Evolutionary conservation across 306 rosid species (phyloP), one percentile per base, ranked within the genome.

Genomic region (Oemleria cerasiformis): DNA sequence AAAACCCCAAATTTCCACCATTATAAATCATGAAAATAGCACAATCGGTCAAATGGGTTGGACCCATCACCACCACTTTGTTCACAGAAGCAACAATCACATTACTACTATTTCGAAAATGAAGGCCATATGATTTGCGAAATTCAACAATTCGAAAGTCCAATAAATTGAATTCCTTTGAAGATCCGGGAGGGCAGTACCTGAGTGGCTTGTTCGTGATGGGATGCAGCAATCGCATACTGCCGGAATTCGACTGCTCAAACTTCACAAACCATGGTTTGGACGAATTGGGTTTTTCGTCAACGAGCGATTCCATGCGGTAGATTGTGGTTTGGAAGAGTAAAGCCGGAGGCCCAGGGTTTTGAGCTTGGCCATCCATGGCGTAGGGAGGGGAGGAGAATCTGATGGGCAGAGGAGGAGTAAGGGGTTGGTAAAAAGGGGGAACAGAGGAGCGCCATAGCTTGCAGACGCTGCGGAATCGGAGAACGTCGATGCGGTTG

Each of bases 381-480:
- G 50, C 3, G 38, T 11, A 0, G 48, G 57, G 11, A 53, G 57
- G 57, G 11, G 64, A 6, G 2, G 62, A 19, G 78, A 83, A 54
- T 68, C 43, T 14, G 86, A 83, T 40, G 80, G 63, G 79, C n/a
- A 36, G 53, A 72, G 36, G 64, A 83, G 84, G 23, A 80, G 80
- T 68, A 41, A 81, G 63, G 61, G 77, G 71, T 4, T 67, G 74
- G n/a, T 4, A 60, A 59, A 62, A 41, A 21, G 68, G 58, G 74
- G 86, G 82, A 14, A 83, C 42, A 13, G 87, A 76, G 68, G 84
- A 85, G 16, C 87, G 76, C 75, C 79, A 85, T 0, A 73, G 51
- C 2, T 16, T 51, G 36, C 89, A 85, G 40, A 85, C 85, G 53
- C 92, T 74, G 45, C 90, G 90, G 56, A 87, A 85, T 72, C 89